Evolutionary conservation across 768 basidiomycete species (phyloP).

Genomic region (Coprinopsis sp.): DNA sequence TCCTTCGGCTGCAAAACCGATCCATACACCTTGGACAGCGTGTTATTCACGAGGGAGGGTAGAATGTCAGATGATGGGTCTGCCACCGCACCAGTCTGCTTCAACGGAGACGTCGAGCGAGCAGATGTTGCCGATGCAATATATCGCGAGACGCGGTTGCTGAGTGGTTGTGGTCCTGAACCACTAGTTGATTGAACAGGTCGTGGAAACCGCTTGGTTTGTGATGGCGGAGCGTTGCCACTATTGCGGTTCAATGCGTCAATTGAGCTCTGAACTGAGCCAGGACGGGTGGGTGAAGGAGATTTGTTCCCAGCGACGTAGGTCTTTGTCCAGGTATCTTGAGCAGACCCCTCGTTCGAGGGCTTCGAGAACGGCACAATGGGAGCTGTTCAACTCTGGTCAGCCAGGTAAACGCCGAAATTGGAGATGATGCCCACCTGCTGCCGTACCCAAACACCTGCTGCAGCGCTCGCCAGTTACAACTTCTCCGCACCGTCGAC

Average conservation of each 20-base stretch:
- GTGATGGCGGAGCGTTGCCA: slow-evolving; percentile 18
- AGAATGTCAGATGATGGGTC: slow-evolving; percentile 59
- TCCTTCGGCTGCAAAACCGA: slow-evolving; percentile 79
- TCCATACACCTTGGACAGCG: slow-evolving; percentile 80
- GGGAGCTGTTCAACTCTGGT: slow-evolving; percentile 42
- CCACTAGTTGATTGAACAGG: slow-evolving; percentile 29
- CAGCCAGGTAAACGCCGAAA: background rate
- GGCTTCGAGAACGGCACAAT: slow-evolving; percentile 61
- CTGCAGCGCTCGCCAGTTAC: slow-evolving; percentile 64
- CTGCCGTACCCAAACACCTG: slow-evolving; percentile 76
- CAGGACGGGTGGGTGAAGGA: slow-evolving; percentile 34
- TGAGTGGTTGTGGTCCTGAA: slow-evolving; percentile 32
- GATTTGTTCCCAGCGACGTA: slow-evolving; percentile 56
- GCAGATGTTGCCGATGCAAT: slow-evolving; percentile 48
- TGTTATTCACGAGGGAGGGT: slow-evolving; percentile 50
- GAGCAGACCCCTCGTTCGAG: slow-evolving; percentile 33
- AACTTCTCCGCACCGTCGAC: slow-evolving; percentile 82
- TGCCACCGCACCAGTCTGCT: slow-evolving; percentile 44
- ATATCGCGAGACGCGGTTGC: slow-evolving; percentile 51
- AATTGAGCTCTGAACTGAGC: slow-evolving; percentile 18
- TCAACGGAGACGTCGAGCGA: slow-evolving; percentile 56
- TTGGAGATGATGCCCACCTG: slow-evolving; percentile 50
- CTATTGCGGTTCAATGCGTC: slow-evolving; percentile 11
- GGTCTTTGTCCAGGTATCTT: slow-evolving; percentile 78
- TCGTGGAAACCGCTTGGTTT: slow-evolving; percentile 47